These are phyloP conservation scores for Pseudocercospora fijiensis DNA, from an alignment of 2,329 filamentous ascomycete genomes.

Conservation along the genomic window DNA sequence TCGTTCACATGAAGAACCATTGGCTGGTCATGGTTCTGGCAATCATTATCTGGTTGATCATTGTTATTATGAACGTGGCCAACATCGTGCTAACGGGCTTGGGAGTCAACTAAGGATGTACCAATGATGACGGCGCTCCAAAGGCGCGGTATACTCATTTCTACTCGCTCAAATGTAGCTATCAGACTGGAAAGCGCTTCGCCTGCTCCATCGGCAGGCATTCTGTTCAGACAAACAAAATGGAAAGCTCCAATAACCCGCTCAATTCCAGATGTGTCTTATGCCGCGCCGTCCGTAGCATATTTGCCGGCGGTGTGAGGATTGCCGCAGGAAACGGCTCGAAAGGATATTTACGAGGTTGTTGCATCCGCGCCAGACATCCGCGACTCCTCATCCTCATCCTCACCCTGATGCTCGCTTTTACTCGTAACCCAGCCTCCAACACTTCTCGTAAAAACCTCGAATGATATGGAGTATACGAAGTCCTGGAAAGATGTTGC, in stretches of 20 bases:
- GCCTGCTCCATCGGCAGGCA: not conserved
- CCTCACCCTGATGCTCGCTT: no score
- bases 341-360: no score
- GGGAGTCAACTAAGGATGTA: constrained; percentile 41
- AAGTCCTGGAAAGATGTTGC: no score
- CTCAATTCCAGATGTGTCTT: no score
- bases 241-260: not conserved
- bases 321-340: no score
- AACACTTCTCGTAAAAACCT: no score
- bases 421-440: no score
- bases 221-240: not conserved
- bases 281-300: no score
- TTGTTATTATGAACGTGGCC: constrained; percentile 76
- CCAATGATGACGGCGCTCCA: not conserved
- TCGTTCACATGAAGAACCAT: constrained; percentile 66
- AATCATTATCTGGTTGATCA: constrained; percentile 67
- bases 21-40: constrained; percentile 63
- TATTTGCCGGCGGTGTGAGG: no score
- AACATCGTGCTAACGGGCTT: constrained; percentile 65
- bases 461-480: no score
- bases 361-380: no score
- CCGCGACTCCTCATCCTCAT: no score
- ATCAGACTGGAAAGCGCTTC: not conserved
- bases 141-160: not conserved
- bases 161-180: not conserved